Conservation (phyloP, 345 rosid genomes). For the Syzygium aromaticum region DNA sequence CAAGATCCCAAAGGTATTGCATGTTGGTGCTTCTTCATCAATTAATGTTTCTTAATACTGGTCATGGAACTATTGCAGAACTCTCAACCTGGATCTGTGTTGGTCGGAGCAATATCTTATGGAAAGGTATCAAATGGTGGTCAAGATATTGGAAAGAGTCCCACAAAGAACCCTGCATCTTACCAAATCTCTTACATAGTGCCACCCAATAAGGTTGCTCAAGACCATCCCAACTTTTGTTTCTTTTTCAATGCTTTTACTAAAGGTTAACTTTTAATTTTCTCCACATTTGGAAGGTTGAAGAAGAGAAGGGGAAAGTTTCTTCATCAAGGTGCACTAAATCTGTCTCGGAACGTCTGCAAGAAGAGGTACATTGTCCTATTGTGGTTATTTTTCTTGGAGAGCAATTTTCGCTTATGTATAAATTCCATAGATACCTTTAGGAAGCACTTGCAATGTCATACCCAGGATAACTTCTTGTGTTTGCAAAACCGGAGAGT, state of each 20-base stretch:
- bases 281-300: constrained; percentile 30
- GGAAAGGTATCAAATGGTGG: constrained; percentile 55
- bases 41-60: not conserved
- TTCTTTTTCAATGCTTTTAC: not conserved
- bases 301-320: constrained; percentile 59
- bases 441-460: not conserved
- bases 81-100: constrained; percentile 71
- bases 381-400: not conserved
- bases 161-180: constrained; percentile 56
- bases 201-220: constrained; percentile 83
- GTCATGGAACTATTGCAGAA: constrained; percentile 37
- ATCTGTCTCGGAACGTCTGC: constrained; percentile 63
- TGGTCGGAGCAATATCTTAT: constrained; percentile 72
- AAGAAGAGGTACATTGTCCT: constrained; percentile 57
- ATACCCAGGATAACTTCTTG: not conserved
- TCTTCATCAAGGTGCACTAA: constrained; percentile 46
- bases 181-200: constrained; percentile 62
- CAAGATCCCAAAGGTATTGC: constrained; percentile 66
- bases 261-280: not conserved
- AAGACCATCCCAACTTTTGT: not conserved
- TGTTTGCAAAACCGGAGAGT: not conserved
- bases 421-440: not conserved
- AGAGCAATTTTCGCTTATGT: not conserved
- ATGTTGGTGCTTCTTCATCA: not conserved
- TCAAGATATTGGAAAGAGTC: constrained; percentile 37